Evolutionary conservation across 2,329 filamentous ascomycete species (phyloP).

Genomic region (Cercospora beticola): DNA sequence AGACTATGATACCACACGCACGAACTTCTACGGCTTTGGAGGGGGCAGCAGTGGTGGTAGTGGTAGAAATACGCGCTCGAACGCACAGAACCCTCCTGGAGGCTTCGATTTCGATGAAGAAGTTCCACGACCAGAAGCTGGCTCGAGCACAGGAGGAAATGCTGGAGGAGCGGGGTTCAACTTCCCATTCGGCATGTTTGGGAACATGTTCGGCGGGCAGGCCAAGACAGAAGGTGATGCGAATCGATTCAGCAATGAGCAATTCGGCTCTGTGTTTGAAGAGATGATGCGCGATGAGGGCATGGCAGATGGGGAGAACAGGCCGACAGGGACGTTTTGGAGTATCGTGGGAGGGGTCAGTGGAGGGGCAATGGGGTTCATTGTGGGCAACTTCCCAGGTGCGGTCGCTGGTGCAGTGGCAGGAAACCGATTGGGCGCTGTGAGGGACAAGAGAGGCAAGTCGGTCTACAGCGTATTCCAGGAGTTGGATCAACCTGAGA

Average conservation of each 20-base stretch:
- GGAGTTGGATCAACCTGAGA: conserved; percentile 80
- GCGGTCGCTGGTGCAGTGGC: conserved; percentile 87
- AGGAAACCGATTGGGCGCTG: conserved; percentile 84
- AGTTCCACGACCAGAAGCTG: conserved; percentile 43
- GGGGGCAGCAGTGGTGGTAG: conserved; percentile 26
- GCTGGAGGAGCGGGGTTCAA: neutral
- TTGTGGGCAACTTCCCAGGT: conserved; percentile 88
- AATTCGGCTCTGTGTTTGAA: conserved; percentile 72
- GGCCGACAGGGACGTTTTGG: conserved; percentile 77
- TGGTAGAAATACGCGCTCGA: conserved; percentile 27
- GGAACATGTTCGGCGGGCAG: conserved; percentile 51
- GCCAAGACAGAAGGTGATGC: conserved; percentile 47
- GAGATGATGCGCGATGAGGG: conserved; percentile 56
- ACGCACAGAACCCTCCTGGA: conserved; percentile 40
- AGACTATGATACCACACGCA: conserved; percentile 78
- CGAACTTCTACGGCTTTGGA: conserved; percentile 53
- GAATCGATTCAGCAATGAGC: conserved; percentile 62
- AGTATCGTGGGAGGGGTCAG: conserved; percentile 78
- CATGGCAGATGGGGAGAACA: conserved; percentile 68
- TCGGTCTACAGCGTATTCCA: conserved; percentile 91
- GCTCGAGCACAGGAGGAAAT: conserved; percentile 42
- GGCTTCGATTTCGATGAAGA: conserved; percentile 46
- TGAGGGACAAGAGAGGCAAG: conserved; percentile 88
- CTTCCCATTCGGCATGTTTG: conserved; percentile 77
- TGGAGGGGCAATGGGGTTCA: conserved; percentile 89